Base-by-base conservation (phyloP, 371 early-diverging fungal genomes). In the Funneliformis caledonium region DNA sequence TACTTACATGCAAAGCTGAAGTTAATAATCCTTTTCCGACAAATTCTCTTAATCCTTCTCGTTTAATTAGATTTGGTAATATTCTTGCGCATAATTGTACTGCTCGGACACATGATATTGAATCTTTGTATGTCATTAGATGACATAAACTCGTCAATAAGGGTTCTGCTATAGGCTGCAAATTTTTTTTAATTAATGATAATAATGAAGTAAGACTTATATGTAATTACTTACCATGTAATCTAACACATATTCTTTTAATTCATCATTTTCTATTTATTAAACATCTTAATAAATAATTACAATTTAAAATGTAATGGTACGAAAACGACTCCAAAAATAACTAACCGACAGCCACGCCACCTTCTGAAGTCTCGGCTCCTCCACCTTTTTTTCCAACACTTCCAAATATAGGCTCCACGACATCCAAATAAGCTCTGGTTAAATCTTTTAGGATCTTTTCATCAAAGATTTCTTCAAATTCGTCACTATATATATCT, bases 401-500 rank as follows among this genome's bases (percentile, higher is more conserved):
- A 9, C 10, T 6, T 31, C 5, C 14, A 1, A 72, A 50, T 7
- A 72, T 72, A 48, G 33, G 52, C 19, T 50, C 72, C n/a, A 72
- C 48, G 26, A 72, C 16, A 72, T 72, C 72, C n/a, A 72, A 12
- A 72, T 50, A 72, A 50, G 72, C 72, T 26, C 72, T 72, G 33
- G 72, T 72, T 48, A 72, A 72, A 16, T 72, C 72, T 22, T 52
- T 47, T 33, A 72, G 31, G 26, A 48, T 12, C 19, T 31, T 22
- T 50, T 72, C 72, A 50, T 52, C 50, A 11, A 72, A 48, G 48
- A 72, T 72, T 50, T 72, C 72, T 11, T 72, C 72, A 16, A 26
- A 72, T 50, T 22, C 50, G 52, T 72, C 31, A 72, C 33, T 72
- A 10, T 16, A 31, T n/a, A 48, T 50, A 26, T 50, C 50, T 26